Conservation (phyloP, 2,329 filamentous ascomycete species). For the Leptodontidium sp. region DNA sequence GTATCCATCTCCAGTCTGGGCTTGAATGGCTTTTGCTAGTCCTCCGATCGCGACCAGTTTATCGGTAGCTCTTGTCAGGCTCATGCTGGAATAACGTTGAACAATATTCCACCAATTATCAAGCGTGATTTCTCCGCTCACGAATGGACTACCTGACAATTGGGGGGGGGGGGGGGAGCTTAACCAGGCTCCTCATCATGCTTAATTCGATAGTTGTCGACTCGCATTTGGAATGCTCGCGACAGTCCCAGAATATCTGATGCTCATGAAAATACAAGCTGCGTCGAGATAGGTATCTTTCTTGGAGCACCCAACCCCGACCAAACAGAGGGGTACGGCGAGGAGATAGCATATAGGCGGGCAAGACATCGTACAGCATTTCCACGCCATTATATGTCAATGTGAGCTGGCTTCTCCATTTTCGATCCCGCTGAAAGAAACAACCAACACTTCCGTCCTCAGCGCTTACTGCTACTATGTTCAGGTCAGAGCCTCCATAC, state of each 20-base stretch:
- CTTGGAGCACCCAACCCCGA: not conserved
- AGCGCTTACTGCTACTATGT: not conserved
- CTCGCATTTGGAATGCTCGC: not conserved
- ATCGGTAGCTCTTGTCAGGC: not conserved
- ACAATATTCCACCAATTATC: not conserved
- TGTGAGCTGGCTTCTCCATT: not conserved
- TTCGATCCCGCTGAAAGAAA: not conserved
- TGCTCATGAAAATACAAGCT: not conserved
- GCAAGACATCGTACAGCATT: not conserved
- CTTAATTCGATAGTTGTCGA: not conserved
- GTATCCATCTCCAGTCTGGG: conserved; percentile 4
- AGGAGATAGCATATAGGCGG: not conserved
- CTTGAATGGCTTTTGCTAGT: not conserved
- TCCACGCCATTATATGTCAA: not conserved
- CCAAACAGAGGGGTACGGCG: not conserved
- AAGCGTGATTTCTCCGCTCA: not conserved
- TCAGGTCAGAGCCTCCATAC: not conserved
- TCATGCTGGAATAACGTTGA: not conserved
- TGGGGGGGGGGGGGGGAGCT: too few relatives aligned
- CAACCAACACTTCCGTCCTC: not conserved
- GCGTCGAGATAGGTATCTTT: not conserved
- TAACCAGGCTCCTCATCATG: too few relatives aligned
- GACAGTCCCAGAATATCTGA: not conserved
- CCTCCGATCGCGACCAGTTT: conserved; percentile 14
- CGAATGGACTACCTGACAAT: too few relatives aligned